A percentile compares a stretch with the other conserved stretches of the same genome.
Conservation (phyloP, 345 rosid genomes). For the Cardamine occulta region DNA sequence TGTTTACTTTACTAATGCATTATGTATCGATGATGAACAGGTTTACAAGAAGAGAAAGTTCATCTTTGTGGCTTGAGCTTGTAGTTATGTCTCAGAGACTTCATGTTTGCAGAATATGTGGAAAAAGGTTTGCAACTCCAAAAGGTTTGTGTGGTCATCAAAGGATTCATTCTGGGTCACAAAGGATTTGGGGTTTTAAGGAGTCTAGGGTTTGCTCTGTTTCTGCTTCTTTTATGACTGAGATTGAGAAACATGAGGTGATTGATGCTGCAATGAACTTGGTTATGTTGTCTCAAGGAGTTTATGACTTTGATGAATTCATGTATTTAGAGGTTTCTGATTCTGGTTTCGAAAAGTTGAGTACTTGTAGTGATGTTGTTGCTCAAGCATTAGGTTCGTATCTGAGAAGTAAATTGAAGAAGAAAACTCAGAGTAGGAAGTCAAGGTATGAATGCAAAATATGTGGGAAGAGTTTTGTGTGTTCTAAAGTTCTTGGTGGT, state of each 20-base stretch:
- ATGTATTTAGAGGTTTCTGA: slow-evolving; percentile 1
- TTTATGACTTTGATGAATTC: slow-evolving; percentile 8
- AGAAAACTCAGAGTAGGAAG: neutral
- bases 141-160: slow-evolving; percentile 10
- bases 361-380: slow-evolving; percentile 12
- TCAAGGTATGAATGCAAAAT: neutral
- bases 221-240: slow-evolving; percentile 21
- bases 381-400: neutral
- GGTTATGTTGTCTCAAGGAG: slow-evolving; percentile 28
- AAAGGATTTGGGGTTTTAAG: neutral
- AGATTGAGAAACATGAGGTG: slow-evolving; percentile 27
- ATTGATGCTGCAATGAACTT: slow-evolving; percentile 35
- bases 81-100: slow-evolving; percentile 1
- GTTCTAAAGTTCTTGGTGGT: slow-evolving; percentile 26
- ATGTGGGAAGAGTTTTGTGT: slow-evolving; percentile 25
- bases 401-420: neutral
- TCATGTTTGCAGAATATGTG: neutral
- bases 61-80: neutral
- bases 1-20: neutral
- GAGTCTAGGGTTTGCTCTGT: neutral
- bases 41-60: neutral
- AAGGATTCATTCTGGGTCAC: slow-evolving; percentile 10
- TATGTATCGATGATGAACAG: neutral
- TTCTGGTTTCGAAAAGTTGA: neutral
- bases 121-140: neutral